phyloP scores from a whole-genome alignment of 306 rosid species.

The Betula pendula region DNA sequence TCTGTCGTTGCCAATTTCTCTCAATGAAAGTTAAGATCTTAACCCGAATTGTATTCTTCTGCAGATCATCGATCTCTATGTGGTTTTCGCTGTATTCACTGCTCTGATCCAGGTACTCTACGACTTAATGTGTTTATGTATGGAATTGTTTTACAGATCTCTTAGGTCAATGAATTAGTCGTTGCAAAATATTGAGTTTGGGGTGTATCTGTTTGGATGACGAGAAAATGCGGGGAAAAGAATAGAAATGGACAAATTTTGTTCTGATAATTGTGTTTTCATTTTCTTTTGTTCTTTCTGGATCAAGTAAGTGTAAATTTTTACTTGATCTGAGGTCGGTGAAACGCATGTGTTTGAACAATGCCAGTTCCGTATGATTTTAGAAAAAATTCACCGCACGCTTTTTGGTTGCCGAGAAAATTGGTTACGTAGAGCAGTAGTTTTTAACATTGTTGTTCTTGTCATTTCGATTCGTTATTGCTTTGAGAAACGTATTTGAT shows the following conservation, averaged over 20 bases:
- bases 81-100: conserved; percentile 65
- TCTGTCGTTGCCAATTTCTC: conserved; percentile 6
- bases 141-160: conserved; percentile 23
- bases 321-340: not conserved
- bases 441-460: not conserved
- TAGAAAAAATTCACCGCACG: not conserved
- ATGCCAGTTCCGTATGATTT: not conserved
- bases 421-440: too few relatives aligned
- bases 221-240: not conserved
- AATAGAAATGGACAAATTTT: not conserved
- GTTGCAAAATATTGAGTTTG: not conserved
- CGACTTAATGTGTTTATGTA: not conserved
- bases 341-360: not conserved
- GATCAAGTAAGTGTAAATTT: not conserved
- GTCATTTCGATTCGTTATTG: too few relatives aligned
- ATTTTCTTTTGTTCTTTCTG: not conserved
- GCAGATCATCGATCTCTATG: conserved; percentile 89
- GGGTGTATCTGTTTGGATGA: not conserved
- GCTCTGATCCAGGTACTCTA: conserved; percentile 74
- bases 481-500: not conserved
- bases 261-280: not conserved
- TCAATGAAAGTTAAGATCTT: conserved; percentile 2
- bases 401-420: not conserved
- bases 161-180: not conserved
- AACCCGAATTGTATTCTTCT: conserved; percentile 16